A percentile compares a stretch with the other conserved stretches of the same genome.
Conservation (phyloP, 2,329 filamentous ascomycete species). For the Apiospora aurea region DNA sequence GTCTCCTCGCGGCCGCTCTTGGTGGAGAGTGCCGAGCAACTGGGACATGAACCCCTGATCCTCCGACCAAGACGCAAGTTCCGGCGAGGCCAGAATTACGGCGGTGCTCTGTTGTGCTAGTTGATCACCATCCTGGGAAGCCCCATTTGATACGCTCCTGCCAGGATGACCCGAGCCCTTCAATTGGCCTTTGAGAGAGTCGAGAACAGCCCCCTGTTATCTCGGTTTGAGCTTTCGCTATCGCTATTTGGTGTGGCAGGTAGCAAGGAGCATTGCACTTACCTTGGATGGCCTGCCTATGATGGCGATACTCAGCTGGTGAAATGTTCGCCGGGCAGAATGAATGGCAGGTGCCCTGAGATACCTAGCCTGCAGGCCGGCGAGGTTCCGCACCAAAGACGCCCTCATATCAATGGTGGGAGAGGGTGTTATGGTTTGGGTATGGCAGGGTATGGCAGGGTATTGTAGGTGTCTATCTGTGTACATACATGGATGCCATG, state of each 20-base stretch:
- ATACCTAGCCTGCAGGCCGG: background rate
- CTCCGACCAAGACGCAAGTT: conserved; percentile 56
- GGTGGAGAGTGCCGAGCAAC: conserved; percentile 39
- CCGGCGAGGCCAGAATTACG: conserved; percentile 58
- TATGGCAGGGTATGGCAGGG: background rate
- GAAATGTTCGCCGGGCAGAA: background rate
- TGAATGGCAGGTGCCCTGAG: background rate
- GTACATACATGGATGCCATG: conserved; percentile 6
- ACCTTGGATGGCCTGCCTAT: conserved; percentile 25
- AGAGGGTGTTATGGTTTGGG: background rate
- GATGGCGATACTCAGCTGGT: conserved; percentile 21
- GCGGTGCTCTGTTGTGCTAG: conserved; percentile 34
- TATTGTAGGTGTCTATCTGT: background rate
- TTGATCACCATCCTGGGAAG: background rate
- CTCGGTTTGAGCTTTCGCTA: background rate
- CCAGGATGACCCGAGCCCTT: background rate
- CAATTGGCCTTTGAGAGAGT: conserved; percentile 2
- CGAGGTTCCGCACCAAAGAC: conserved; percentile 6
- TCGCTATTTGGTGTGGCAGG: background rate
- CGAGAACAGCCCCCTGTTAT: conserved; percentile 8
- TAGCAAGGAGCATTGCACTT: background rate
- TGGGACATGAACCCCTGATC: conserved; percentile 50
- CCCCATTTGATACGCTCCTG: background rate
- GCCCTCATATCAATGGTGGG: conserved; percentile 17
- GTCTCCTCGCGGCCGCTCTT: too few species aligned